These are phyloP conservation scores for Sporothrix humicola DNA, from an alignment of 2,329 filamentous ascomycete genomes.

Conservation along the genomic window DNA sequence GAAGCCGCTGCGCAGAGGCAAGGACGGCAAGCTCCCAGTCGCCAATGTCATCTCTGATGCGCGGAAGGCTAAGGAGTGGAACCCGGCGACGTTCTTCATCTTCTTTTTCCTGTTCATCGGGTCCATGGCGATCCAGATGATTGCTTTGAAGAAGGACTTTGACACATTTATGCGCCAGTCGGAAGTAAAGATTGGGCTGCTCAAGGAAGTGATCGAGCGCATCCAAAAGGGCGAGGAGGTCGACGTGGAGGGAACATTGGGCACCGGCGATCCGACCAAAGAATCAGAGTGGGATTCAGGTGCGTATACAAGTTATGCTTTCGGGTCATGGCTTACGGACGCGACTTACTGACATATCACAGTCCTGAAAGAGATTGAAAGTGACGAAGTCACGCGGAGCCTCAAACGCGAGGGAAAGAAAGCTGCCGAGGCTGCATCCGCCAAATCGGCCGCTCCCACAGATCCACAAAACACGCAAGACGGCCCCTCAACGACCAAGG, in stretches of 20 bases:
- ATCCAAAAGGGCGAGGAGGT: conserved; percentile 76
- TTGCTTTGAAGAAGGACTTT: conserved; percentile 78
- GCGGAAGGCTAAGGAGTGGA: conserved; percentile 68
- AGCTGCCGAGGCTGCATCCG: conserved; percentile 41
- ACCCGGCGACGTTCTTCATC: conserved; percentile 82
- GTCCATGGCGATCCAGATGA: conserved; percentile 93
- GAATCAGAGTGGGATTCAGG: conserved; percentile 91
- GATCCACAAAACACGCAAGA: no score
- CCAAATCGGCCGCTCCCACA: neutral
- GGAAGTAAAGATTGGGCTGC: conserved; percentile 75
- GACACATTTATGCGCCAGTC: conserved; percentile 74
- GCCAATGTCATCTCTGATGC: conserved; percentile 44
- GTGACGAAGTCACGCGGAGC: conserved; percentile 62
- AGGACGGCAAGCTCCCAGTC: conserved; percentile 47
- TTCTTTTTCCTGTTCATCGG: conserved; percentile 85
- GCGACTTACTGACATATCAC: neutral
- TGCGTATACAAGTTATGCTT: conserved; percentile 43
- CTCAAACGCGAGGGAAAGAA: conserved; percentile 52
- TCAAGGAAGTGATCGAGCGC: conserved; percentile 76
- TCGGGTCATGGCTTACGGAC: neutral
- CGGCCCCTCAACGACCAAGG: conserved; percentile 27
- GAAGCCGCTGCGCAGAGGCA: conserved; percentile 62
- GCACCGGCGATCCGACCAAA: conserved; percentile 73
- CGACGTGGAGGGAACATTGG: conserved; percentile 81
- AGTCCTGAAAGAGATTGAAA: conserved; percentile 72